Evolutionary conservation across 345 rosid species (phyloP), one percentile per base, ranked within the genome.

Genomic region (Kernera saxatilis): DNA sequence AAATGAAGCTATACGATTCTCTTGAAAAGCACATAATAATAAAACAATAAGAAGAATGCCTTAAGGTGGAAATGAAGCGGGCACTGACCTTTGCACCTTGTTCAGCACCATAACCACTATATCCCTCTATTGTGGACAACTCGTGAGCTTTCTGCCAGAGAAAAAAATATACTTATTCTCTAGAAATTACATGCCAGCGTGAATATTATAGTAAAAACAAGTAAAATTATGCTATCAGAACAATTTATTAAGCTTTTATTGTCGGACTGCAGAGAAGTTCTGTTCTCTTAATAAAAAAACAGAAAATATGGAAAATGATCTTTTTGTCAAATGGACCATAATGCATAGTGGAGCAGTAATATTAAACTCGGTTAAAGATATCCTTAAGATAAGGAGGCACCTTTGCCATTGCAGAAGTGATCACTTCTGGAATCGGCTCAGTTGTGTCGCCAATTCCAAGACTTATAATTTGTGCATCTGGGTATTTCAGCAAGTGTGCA

Each of bases 371-470:
- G 39, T 39, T 27, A 9, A 26, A 21, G 14, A 37, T 21, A 30
- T 21, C 13, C 6, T 11, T 10, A 75, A 44, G 46, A 21, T 37
- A 26, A 49, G 58, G 40, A 37, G 18, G 26, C 40, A 84, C 99
- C 84, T 91, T 84, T 67, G 89, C 82, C 76, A 94, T 87, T 27
- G 96, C 90, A 49, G 92, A 82, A 29, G 99, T 86, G 53, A 94
- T 89, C 30, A 89, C 92, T 55, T 88, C 92, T 5, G 99, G 99
- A 78, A 94, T 94, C 49, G 99, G 99, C 78, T 94, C 97, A 8
- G 98, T 91, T 29, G 99, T 94, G 76, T 94, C 99, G 56, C 99
- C 98, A 45, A 94, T 94, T 64, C 99, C 99, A 51, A 91, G 90
- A 82, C 95, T 91, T 32, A 94, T 91, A 63, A 94, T 89, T 78